Evolutionary conservation across 1,139 yeast species (phyloP).

Genomic region (Groenewaldozyma auringiensis): DNA sequence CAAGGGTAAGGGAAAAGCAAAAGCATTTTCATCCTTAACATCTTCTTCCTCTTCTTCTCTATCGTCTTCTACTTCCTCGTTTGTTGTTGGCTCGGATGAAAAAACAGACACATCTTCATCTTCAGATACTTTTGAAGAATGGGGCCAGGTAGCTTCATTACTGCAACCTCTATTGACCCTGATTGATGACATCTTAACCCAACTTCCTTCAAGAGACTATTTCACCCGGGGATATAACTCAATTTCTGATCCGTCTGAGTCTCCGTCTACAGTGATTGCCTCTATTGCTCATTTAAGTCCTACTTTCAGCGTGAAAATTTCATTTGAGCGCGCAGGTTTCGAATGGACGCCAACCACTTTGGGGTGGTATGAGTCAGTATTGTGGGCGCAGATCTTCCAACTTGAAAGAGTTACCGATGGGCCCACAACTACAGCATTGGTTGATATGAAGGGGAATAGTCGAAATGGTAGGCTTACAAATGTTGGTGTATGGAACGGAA

Average conservation of each 20-base stretch:
- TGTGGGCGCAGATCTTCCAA: conserved; percentile 60
- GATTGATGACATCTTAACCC: conserved; percentile 12
- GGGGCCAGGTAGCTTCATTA: conserved; percentile 6
- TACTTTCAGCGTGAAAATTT: conserved; percentile 5
- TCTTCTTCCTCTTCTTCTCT: background rate
- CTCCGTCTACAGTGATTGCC: conserved; percentile 4
- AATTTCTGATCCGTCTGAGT: background rate
- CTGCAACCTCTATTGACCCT: conserved; percentile 13
- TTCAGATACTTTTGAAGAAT: conserved; percentile 1
- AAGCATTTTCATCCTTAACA: background rate
- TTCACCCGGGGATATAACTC: conserved; percentile 5
- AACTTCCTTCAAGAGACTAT: conserved; percentile 15
- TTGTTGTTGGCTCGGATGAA: background rate
- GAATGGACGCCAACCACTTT: conserved; percentile 56
- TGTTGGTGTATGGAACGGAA: conserved; percentile 52
- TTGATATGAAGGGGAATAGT: background rate
- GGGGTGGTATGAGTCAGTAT: conserved; percentile 68
- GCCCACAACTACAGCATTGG: conserved; percentile 3
- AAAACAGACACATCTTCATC: background rate
- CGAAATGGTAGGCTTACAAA: conserved; percentile 8
- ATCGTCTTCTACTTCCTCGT: background rate
- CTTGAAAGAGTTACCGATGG: conserved; percentile 30
- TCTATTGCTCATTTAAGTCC: background rate
- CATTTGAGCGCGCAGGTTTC: conserved; percentile 46
- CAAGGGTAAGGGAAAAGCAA: conserved; percentile 9